Evolutionary conservation across 257 asterid genomes (phyloP), one percentile per base, ranked within the genome.

Genomic region (Capsicum baccatum): DNA sequence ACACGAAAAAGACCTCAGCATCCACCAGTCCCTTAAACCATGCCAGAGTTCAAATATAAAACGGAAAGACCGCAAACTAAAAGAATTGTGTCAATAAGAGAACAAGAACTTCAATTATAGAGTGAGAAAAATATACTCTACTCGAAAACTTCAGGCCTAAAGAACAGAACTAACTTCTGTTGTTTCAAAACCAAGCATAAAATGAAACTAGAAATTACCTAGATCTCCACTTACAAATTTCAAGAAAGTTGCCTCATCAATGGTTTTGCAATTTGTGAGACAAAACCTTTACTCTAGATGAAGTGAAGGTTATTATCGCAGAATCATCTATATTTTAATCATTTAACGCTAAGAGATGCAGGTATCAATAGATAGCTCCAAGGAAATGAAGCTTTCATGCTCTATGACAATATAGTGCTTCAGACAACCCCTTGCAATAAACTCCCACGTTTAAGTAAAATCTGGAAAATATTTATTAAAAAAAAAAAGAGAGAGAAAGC

Each of bases 301-400:
- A 50, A 52, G 47, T 74, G 81, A 74, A 52, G 81, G 81, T 47
- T 13, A 74, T 47, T 50, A 50, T 50, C 11, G 60, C 80, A 13
- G 80, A 74, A 74, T 50, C 80, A 19, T 74, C 80, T 74, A 21
- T 50, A 74, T 50, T 19, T 74, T 74, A 74, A 60, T 48, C 80
- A 74, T 19, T 74, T 74, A 48, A 74, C 2, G 8, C 80, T 35
- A 74, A 74, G 42, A 48, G 60, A 48, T 48, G 21, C 58, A 73
- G 59, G 17, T n/a, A 71, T 71, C 44, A 73, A 59, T 48, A 73
- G 60, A 73, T 19, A 48, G 57, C 80, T 73, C 80, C 59, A 48
- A 73, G 48, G 80, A 73, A 73, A 47, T 47, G 59, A 73, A 73
- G 80, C 58, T 73, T 12, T 74, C 60, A 74, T 74, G 60, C 26